These are phyloP conservation scores for Zygoascus sp. DNA, from an alignment of 1,139 yeast species.

Conservation along the genomic window DNA sequence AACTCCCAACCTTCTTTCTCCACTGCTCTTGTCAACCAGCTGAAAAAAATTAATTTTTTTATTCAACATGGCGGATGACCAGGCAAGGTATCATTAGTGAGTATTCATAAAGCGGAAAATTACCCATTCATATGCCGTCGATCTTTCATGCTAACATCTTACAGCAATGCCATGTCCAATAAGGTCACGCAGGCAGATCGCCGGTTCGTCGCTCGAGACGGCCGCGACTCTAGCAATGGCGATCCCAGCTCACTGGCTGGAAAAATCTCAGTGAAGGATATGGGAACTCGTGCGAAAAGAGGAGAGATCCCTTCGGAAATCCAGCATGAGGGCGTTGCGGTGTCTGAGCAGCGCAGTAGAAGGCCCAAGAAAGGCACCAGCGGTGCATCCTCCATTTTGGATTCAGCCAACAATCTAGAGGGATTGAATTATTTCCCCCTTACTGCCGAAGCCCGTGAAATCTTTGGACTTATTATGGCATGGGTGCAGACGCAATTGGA, in stretches of 20 bases:
- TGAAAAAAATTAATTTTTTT: conserved; percentile 4
- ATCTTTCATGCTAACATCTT: conserved; percentile 3
- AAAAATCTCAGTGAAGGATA: conserved; percentile 55
- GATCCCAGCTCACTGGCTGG: conserved; percentile 72
- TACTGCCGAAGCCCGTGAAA: conserved; percentile 42
- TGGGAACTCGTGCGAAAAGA: conserved; percentile 53
- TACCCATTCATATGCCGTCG: neutral
- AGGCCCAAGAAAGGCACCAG: conserved; percentile 17
- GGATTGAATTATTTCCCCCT: conserved; percentile 50
- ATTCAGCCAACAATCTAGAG: conserved; percentile 26
- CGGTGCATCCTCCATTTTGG: conserved; percentile 29
- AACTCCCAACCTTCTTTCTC: neutral
- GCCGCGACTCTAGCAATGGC: conserved; percentile 49
- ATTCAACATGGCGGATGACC: conserved; percentile 9
- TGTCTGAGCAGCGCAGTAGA: conserved; percentile 21
- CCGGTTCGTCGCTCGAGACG: conserved; percentile 41
- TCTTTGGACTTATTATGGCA: conserved; percentile 45
- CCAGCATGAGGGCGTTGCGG: conserved; percentile 12
- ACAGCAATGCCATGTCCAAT: conserved; percentile 51
- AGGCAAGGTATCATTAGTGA: conserved; percentile 7
- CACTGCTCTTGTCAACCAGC: neutral
- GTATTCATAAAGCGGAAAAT: neutral
- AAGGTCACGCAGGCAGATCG: conserved; percentile 63
- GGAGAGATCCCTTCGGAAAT: conserved; percentile 3
- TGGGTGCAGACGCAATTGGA: conserved; percentile 50